Conservation (phyloP, 331 rosid genomes). For the Malus hybrid region DNA sequence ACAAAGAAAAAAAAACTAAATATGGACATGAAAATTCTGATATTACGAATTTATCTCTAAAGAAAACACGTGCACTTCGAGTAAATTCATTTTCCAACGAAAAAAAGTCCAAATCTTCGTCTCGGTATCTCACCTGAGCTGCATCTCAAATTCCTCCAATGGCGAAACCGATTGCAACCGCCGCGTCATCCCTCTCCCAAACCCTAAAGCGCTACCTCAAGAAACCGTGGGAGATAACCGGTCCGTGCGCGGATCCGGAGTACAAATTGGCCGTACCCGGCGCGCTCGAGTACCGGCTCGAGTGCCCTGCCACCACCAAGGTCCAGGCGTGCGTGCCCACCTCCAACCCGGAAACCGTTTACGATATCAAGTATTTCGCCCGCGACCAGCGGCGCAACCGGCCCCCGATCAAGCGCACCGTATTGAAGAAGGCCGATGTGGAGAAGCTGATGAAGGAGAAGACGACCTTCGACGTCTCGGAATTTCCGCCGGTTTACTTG, state of each 20-base stretch:
- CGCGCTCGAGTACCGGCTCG: conserved; percentile 68
- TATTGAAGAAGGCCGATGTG: conserved; percentile 57
- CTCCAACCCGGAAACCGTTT: conserved; percentile 79
- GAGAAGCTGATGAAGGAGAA: conserved; percentile 52
- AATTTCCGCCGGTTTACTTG: conserved; percentile 72
- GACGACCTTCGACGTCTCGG: conserved; percentile 34
- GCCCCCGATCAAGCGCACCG: conserved; percentile 65
- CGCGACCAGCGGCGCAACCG: conserved; percentile 98
- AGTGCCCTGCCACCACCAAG: conserved; percentile 63
- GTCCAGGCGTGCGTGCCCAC: conserved; percentile 43
- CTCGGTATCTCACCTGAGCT: neutral
- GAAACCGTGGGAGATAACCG: conserved; percentile 97
- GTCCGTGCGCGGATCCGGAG: conserved; percentile 77
- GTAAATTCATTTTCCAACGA: no score
- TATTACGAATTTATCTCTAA: no score
- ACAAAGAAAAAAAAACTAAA: no score
- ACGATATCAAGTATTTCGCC: conserved; percentile 68
- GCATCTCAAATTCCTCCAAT: conserved; percentile 26
- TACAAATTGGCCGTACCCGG: conserved; percentile 49
- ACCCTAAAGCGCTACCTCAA: conserved; percentile 65
- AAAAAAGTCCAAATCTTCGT: no score
- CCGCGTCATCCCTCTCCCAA: conserved; percentile 34
- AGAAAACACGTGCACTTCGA: no score
- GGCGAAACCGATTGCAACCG: conserved; percentile 51
- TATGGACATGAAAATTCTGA: no score